Evolutionary conservation across 1,284 basidiomycete species (phyloP).

Genomic region (Sanghuangporus sanghuang): DNA sequence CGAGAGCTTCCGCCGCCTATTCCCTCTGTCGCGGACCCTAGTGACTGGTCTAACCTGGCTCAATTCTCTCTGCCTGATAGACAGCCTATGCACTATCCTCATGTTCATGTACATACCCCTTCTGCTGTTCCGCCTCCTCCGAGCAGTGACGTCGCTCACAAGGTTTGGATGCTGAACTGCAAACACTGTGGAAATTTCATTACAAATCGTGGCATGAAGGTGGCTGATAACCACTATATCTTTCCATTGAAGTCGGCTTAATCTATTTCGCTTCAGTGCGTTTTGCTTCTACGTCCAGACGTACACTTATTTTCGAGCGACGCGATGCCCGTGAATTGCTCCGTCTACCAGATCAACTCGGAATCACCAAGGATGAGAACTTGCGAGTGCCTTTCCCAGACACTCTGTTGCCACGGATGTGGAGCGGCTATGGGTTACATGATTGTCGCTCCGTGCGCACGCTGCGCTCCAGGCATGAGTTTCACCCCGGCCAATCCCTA

Average conservation of each 20-base stretch:
- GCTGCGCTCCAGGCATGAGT: constrained; percentile 36
- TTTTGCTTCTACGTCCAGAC: constrained; percentile 75
- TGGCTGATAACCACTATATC: constrained; percentile 27
- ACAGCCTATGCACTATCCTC: constrained; percentile 21
- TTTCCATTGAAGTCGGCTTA: not conserved
- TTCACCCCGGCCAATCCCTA: constrained; percentile 45
- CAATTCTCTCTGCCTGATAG: not conserved
- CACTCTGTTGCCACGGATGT: constrained; percentile 78
- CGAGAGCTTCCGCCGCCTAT: constrained; percentile 6
- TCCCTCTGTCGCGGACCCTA: not conserved
- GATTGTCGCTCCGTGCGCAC: constrained; percentile 67
- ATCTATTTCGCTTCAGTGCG: constrained; percentile 47
- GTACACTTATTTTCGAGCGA: constrained; percentile 84
- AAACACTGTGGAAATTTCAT: constrained; percentile 68
- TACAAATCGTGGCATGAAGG: constrained; percentile 84
- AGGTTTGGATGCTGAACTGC: constrained; percentile 80
- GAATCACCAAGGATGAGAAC: constrained; percentile 46
- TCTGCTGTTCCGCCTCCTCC: constrained; percentile 36
- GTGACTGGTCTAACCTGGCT: not conserved
- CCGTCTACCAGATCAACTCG: constrained; percentile 40
- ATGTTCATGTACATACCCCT: constrained; percentile 28
- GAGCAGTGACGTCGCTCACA: constrained; percentile 45
- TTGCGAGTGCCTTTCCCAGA: constrained; percentile 68
- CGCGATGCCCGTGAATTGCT: constrained; percentile 74
- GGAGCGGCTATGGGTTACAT: constrained; percentile 73